A percentile compares a stretch with the other conserved stretches of the same genome.
phyloP scores from a whole-genome alignment of 2,329 filamentous ascomycete genomes.

The Polychaeton citri region DNA sequence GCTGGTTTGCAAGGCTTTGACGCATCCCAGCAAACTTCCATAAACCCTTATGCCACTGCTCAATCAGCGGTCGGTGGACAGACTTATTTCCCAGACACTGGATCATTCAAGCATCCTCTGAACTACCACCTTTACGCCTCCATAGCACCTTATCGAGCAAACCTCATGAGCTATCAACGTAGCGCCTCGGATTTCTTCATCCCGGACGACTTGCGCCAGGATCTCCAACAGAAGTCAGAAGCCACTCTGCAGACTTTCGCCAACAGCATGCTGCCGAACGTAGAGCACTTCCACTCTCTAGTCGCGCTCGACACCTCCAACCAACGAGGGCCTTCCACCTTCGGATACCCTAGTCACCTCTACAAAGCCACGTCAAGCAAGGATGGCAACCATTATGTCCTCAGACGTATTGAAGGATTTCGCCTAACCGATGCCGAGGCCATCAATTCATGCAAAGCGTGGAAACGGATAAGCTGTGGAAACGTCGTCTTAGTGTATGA shows the following conservation, averaged over 20 bases:
- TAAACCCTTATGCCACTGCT: slow-evolving; percentile 65
- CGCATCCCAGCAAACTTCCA: slow-evolving; percentile 19
- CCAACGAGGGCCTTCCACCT: slow-evolving; percentile 63
- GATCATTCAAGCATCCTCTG: slow-evolving; percentile 46
- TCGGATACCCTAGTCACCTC: slow-evolving; percentile 83
- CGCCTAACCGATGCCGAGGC: slow-evolving; percentile 79
- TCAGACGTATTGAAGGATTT: slow-evolving; percentile 79
- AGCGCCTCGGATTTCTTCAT: slow-evolving; percentile 86
- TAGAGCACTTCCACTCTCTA: slow-evolving; percentile 85
- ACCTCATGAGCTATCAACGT: slow-evolving; percentile 71
- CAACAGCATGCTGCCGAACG: slow-evolving; percentile 49
- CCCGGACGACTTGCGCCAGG: slow-evolving; percentile 72
- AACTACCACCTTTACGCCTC: slow-evolving; percentile 92
- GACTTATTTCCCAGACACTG: slow-evolving; percentile 51
- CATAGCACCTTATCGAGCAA: slow-evolving; percentile 67
- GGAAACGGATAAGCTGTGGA: slow-evolving; percentile 73
- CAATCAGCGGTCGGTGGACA: slow-evolving; percentile 45
- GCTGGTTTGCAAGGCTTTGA: slow-evolving; percentile 15
- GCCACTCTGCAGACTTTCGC: slow-evolving; percentile 74
- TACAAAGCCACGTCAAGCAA: slow-evolving; percentile 89
- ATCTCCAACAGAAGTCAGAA: slow-evolving; percentile 77
- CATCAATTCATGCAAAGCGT: slow-evolving; percentile 72
- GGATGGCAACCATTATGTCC: slow-evolving; percentile 75
- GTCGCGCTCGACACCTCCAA: slow-evolving; percentile 76
- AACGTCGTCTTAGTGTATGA: slow-evolving; percentile 79